These are phyloP conservation scores for Solanum stenotomum DNA, from an alignment of 257 asterid species.

Conservation along the genomic window DNA sequence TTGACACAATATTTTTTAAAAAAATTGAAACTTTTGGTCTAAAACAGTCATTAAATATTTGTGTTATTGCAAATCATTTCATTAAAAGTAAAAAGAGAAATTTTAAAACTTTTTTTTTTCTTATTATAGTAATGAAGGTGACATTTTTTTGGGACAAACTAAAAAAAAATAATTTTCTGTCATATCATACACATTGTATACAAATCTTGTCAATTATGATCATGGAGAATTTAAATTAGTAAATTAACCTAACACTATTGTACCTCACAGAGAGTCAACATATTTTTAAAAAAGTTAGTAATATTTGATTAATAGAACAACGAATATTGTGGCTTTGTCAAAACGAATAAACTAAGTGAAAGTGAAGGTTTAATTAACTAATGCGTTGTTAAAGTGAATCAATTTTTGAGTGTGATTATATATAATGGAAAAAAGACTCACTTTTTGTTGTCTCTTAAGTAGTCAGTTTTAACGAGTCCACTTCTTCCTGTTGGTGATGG, in stretches of 20 bases:
- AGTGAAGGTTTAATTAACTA: not conserved
- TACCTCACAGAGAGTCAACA: not conserved
- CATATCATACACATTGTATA: not conserved
- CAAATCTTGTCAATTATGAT: not conserved
- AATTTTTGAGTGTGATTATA: not conserved
- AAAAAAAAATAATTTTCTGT: not conserved
- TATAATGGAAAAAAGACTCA: conserved; percentile 14
- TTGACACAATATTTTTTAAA: too few species aligned
- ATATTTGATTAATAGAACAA: not conserved
- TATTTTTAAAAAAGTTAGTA: not conserved
- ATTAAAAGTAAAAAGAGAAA: too few species aligned
- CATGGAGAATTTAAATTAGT: not conserved
- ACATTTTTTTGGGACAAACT: not conserved
- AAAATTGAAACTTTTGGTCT: too few species aligned
- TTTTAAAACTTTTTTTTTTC: too few species aligned
- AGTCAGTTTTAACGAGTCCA: conserved; percentile 64
- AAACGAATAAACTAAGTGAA: not conserved
- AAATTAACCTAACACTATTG: not conserved
- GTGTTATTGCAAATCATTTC: not conserved
- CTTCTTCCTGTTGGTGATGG: conserved; percentile 71
- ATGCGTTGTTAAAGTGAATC: not conserved
- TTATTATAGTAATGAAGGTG: too few species aligned
- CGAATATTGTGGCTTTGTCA: not conserved
- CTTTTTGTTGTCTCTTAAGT: conserved; percentile 43
- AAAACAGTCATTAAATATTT: too few species aligned